phyloP scores from a whole-genome alignment of 768 basidiomycete species.

The Sistotremastrum niveocremeum region DNA sequence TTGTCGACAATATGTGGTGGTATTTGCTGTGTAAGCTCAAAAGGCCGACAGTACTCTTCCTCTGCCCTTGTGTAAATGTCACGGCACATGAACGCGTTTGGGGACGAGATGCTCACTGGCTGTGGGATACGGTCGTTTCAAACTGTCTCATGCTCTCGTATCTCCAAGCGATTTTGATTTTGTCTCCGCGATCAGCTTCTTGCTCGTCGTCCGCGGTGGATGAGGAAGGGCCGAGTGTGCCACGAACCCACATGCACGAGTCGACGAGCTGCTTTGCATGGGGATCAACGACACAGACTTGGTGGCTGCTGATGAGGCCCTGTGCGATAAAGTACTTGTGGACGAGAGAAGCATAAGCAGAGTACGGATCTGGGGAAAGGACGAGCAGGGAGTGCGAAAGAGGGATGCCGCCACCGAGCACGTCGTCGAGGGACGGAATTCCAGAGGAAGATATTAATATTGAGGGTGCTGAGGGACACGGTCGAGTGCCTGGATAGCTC shows the following conservation, averaged over 20 bases:
- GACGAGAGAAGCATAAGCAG: constrained; percentile 73
- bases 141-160: constrained; percentile 91
- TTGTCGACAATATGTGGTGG: constrained; percentile 35
- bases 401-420: constrained; percentile 85
- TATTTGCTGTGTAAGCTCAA: constrained; percentile 59
- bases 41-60: constrained; percentile 52
- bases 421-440: constrained; percentile 86
- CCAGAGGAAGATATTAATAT: constrained; percentile 69
- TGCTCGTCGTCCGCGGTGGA: constrained; percentile 13
- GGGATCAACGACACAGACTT: constrained; percentile 51
- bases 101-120: constrained; percentile 30
- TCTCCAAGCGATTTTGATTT: constrained; percentile 94
- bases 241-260: constrained; percentile 73
- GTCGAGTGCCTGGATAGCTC: constrained; percentile 32
- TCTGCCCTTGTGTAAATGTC: constrained; percentile 23
- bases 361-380: constrained; percentile 76
- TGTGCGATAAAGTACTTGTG: constrained; percentile 85
- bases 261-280: constrained; percentile 43
- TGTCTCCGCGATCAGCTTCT: constrained; percentile 30
- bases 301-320: constrained; percentile 63
- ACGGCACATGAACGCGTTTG: neutral
- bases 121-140: constrained; percentile 60
- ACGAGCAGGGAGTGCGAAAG: constrained; percentile 61
- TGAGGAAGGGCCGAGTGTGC: constrained; percentile 7
- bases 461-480: constrained; percentile 40